Base-by-base conservation (phyloP, 108 stramenopile genomes). In the Mediolabrus comicus region DNA sequence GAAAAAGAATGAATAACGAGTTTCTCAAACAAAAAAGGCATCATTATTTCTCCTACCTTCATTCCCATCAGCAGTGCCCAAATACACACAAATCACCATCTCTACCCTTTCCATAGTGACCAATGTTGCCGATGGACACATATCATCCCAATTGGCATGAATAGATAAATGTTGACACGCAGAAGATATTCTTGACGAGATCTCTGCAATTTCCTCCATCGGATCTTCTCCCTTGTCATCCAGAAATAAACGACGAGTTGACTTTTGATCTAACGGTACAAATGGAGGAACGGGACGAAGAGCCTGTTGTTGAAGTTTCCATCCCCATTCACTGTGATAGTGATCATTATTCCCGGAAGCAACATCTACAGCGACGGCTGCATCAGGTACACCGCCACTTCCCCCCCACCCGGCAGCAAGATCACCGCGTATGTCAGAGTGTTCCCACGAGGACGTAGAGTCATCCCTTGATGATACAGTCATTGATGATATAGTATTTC, bases 201-300 rank as follows among this genome's bases (percentile, higher is more conserved):
- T 75, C 4, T 49, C 69, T 31, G 63, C 58, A 31, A 72, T 71
- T 22, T 22, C 22, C 46, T 9, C 19, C 46, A 24, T 49, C n/a
- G n/a, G n/a, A n/a, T n/a, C n/a, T n/a, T 84, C 82, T 58, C 83
- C 72, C 62, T 84, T 67, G 60, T 86, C 84, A 2, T 84, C 88
- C 36, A 95, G 58, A 17, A 77, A 79, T 57, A 92, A 56, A 25
- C 83, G 66, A 33, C 90, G 88, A 29, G 73, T 78, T 49, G 82
- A 86, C 22, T 88, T 86, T 33, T 86, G 75, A 51, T 95, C 93
- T 38, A 95, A 59, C 2, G 93, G 93, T 65, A 92, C 92, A 78
- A 86, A 92, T 34, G 87, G 74, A 35, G 93, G 93, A 9, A 90
- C 73, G 2, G 83, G 82, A 39, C 88, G 82, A 2, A 89, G 53